Evolutionary conservation across 2,329 filamentous ascomycete species (phyloP).

Genomic region (Penicillium sp.): DNA sequence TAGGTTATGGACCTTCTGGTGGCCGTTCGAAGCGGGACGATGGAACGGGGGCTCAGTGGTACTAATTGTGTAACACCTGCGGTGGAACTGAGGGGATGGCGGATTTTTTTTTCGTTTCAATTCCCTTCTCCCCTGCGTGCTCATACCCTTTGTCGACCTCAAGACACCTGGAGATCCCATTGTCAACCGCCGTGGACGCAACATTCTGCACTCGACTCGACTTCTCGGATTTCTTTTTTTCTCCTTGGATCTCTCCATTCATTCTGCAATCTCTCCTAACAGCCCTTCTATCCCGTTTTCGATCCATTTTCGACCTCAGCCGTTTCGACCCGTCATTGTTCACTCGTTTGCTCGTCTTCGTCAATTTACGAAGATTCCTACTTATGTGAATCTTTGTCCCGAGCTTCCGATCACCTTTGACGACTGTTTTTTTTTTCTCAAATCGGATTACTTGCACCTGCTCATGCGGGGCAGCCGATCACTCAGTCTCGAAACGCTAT

Average conservation of each 20-base stretch:
- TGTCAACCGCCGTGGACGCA: conserved; percentile 26
- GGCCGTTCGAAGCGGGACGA: conserved; percentile 55
- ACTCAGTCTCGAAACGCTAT: conserved; percentile 31
- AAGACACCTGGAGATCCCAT: conserved; percentile 31
- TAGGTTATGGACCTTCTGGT: conserved; percentile 48
- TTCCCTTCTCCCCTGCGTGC: conserved; percentile 23
- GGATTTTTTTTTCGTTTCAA: conserved; percentile 20
- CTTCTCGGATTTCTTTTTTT: conserved; percentile 34
- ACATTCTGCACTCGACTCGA: conserved; percentile 29
- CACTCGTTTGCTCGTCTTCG: conserved; percentile 17
- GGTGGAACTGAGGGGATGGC: conserved; percentile 21
- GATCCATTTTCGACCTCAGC: conserved; percentile 34
- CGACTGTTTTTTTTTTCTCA: conserved; percentile 12
- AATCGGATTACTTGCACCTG: conserved; percentile 16
- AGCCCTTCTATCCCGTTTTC: conserved; percentile 35
- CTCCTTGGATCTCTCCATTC: conserved; percentile 35
- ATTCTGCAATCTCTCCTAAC: conserved; percentile 35
- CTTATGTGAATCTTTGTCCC: conserved; percentile 2
- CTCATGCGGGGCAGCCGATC: conserved; percentile 20
- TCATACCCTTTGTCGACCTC: conserved; percentile 26
- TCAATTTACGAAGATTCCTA: conserved; percentile 6
- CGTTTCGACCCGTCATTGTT: conserved; percentile 33
- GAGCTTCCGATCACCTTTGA: conserved; percentile 15
- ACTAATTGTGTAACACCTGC: conserved; percentile 40
- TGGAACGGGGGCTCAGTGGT: conserved; percentile 50